phyloP scores from a whole-genome alignment of 345 rosid genomes.

The Gynandropsis gynandra region DNA sequence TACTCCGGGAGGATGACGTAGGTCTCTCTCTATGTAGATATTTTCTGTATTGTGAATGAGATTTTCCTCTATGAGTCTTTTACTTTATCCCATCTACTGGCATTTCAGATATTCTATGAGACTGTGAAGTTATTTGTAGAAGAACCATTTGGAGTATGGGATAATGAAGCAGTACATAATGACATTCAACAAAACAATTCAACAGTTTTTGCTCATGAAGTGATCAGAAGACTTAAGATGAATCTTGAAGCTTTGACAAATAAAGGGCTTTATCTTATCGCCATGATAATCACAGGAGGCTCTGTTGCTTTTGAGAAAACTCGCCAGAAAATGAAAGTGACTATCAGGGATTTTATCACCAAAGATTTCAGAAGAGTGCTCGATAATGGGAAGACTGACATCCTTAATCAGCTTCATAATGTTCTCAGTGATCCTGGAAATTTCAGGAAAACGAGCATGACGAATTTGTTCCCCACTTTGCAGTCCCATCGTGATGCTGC shows the following conservation, averaged over 20 bases:
- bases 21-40: conserved; percentile 24
- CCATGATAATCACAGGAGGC: conserved; percentile 41
- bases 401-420: conserved; percentile 33
- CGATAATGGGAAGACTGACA: conserved; percentile 19
- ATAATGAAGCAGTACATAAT: conserved; percentile 22
- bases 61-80: not conserved
- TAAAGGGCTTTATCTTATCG: conserved; percentile 53
- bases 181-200: conserved; percentile 18
- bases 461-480: conserved; percentile 24
- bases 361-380: conserved; percentile 19
- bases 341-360: conserved; percentile 38
- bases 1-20: conserved; percentile 86
- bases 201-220: conserved; percentile 23
- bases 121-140: conserved; percentile 43
- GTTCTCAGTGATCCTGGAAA: conserved; percentile 43
- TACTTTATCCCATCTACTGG: not conserved
- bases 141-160: conserved; percentile 47
- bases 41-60: not conserved
- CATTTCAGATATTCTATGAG: conserved; percentile 56
- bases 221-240: conserved; percentile 31
- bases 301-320: conserved; percentile 45
- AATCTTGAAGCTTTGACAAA: conserved; percentile 50
- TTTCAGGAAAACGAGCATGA: conserved; percentile 31
- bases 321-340: conserved; percentile 45
- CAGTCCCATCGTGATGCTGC: conserved; percentile 39